Conservation (phyloP, 1,139 yeast species). For the Tardiomyces depauwii region DNA sequence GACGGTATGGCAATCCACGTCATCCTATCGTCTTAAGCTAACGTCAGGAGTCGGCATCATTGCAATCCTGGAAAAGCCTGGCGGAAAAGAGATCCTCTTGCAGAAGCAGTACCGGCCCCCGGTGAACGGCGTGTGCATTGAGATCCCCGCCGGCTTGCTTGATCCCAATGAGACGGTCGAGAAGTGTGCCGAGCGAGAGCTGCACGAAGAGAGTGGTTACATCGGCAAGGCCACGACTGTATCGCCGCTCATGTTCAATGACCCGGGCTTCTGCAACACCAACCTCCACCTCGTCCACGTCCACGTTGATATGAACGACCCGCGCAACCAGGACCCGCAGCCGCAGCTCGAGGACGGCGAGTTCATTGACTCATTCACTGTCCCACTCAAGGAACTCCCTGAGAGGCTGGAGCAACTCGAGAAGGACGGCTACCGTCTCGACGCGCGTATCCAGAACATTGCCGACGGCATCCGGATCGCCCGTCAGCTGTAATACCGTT, state of each 20-base stretch:
- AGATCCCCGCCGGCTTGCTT: conserved; percentile 88
- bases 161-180: conserved; percentile 76
- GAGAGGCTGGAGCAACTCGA: conserved; percentile 40
- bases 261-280: conserved; percentile 93
- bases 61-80: conserved; percentile 48
- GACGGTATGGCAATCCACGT: too few species aligned
- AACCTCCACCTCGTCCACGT: conserved; percentile 73
- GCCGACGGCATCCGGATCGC: conserved; percentile 64
- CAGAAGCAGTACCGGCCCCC: conserved; percentile 94
- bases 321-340: conserved; percentile 51
- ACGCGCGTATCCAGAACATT: conserved; percentile 77
- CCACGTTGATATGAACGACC: conserved; percentile 56
- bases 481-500: background rate
- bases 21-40: too few species aligned
- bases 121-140: conserved; percentile 74
- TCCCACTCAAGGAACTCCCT: conserved; percentile 53
- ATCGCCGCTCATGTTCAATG: conserved; percentile 53
- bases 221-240: conserved; percentile 46
- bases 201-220: conserved; percentile 89
- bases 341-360: conserved; percentile 80
- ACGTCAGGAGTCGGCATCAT: conserved; percentile 54
- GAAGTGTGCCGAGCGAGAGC: conserved; percentile 74
- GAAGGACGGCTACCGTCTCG: conserved; percentile 61
- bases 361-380: conserved; percentile 70
- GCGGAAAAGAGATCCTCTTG: conserved; percentile 49